Base-by-base conservation (phyloP, 495 filamentous ascomycete species). In the Pseudevernia furfuracea region DNA sequence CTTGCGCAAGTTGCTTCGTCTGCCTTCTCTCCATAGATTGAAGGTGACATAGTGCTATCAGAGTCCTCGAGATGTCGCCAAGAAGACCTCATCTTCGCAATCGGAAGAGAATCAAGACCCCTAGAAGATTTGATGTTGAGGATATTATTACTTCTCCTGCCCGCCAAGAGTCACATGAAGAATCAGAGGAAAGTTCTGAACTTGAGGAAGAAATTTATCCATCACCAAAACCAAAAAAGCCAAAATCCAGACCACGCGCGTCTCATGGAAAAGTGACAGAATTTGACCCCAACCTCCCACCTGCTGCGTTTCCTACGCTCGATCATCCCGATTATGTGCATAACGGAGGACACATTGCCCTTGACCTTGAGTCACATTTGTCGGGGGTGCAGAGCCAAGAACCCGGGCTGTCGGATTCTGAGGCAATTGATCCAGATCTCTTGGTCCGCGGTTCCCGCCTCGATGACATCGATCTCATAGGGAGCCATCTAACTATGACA, bases 241-340 rank as follows among this genome's bases (percentile, higher is more conserved):
- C 57, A 17, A 60, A n/a, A 56, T 19, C 58, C 10, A 63, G 48
- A 38, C 34, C 6, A 37, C 5, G 36, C n/a, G n/a, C 43, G 21
- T 55, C 53, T 63, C 39, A 21, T 21, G 66, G 62, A 21, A n/a
- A 46, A 41, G 48, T 60, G 39, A 68, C 72, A 37, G 71, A 73
- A n/a, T 80, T 73, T 49, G 67, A 80, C 64, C 79, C 80, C 3
- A 70, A 74, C 62, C 67, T 76, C 4, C 74, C 74, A 36, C 75
- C 76, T 48, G 78, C 78, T 21, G 76, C 74, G 1, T 81, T 80
- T 60, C 78, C 79, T 34, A 79, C 71, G 28, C 59, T 80, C 19
- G 57, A 64, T 58, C 59, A 49, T 38, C 14, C 46, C 32, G 37
- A 21, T 39, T 36, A 56, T 30, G 30, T n/a, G 32, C 56, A 46